Conservation (phyloP, 805 yeast genomes). For the Candida loeiensis region DNA sequence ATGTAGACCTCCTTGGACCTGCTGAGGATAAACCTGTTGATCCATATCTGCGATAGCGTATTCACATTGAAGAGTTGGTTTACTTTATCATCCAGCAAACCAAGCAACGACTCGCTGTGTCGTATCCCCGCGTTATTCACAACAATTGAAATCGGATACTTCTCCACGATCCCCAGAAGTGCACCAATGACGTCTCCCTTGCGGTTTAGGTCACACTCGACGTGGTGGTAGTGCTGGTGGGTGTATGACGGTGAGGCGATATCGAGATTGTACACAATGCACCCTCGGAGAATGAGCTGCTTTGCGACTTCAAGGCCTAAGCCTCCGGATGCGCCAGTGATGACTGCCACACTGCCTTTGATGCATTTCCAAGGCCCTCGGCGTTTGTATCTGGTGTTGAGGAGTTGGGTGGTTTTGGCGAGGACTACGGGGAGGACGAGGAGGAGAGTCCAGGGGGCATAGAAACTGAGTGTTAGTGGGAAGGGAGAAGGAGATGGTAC, state of each 20-base stretch:
- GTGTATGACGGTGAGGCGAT: conserved; percentile 14
- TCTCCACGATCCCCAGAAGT: conserved; percentile 13
- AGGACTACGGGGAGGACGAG: neutral
- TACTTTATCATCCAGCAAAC: conserved; percentile 20
- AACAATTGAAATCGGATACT: conserved; percentile 27
- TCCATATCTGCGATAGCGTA: conserved; percentile 28
- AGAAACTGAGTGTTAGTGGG: neutral
- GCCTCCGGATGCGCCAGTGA: conserved; percentile 53
- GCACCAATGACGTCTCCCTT: conserved; percentile 12
- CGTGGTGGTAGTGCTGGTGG: conserved; percentile 17
- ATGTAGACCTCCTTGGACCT: conserved; percentile 25
- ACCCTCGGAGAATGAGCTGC: conserved; percentile 16
- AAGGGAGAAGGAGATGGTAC: neutral
- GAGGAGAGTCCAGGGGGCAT: neutral
- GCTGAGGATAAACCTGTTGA: conserved; percentile 18
- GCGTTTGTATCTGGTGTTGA: conserved; percentile 4
- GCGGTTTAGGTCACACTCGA: conserved; percentile 24
- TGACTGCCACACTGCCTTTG: conserved; percentile 21
- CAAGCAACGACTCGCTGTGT: conserved; percentile 28
- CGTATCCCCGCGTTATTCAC: conserved; percentile 52
- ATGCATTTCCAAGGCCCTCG: conserved; percentile 8
- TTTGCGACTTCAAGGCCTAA: conserved; percentile 43
- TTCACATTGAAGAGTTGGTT: conserved; percentile 28
- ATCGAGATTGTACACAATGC: conserved; percentile 32
- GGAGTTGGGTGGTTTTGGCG: neutral